A percentile compares a stretch with the other conserved stretches of the same genome.
phyloP scores from a whole-genome alignment of 345 rosid species.

The Eutrema yunnanense region DNA sequence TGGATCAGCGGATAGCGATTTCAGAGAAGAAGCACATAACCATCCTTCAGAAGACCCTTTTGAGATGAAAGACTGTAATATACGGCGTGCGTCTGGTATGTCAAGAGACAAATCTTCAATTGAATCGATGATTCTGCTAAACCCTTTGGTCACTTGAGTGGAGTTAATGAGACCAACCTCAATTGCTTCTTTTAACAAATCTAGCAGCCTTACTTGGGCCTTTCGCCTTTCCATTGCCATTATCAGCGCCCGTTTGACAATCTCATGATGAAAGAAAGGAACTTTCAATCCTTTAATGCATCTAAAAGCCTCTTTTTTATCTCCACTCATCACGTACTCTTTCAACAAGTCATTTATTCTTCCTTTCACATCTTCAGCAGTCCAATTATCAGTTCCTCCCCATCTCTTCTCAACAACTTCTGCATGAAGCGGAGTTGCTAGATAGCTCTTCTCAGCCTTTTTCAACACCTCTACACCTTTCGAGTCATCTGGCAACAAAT shows the following conservation, averaged over 20 bases:
- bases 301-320: slow-evolving; percentile 65
- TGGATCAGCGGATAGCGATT: slow-evolving; percentile 39
- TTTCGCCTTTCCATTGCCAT: slow-evolving; percentile 73
- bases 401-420: slow-evolving; percentile 72
- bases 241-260: slow-evolving; percentile 59
- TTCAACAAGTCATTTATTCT: slow-evolving; percentile 55
- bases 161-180: slow-evolving; percentile 73
- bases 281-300: slow-evolving; percentile 80
- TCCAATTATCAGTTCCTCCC: slow-evolving; percentile 70
- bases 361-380: slow-evolving; percentile 77
- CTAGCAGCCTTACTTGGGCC: slow-evolving; percentile 50
- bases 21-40: slow-evolving; percentile 74
- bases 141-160: slow-evolving; percentile 77
- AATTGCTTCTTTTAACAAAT: slow-evolving; percentile 53
- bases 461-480: slow-evolving; percentile 61
- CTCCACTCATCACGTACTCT: slow-evolving; percentile 67
- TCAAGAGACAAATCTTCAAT: slow-evolving; percentile 78
- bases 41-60: slow-evolving; percentile 86
- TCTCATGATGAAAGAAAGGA: slow-evolving; percentile 85
- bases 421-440: slow-evolving; percentile 74
- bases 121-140: slow-evolving; percentile 57
- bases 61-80: slow-evolving; percentile 59
- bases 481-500: slow-evolving; percentile 34
- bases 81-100: slow-evolving; percentile 57
- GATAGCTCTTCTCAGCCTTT: slow-evolving; percentile 70